Percentiles rank a stretch among this genome's conserved stretches.
Evolutionary conservation across 139 green algal species (phyloP).

Genomic region (Picochlorum sp.): DNA sequence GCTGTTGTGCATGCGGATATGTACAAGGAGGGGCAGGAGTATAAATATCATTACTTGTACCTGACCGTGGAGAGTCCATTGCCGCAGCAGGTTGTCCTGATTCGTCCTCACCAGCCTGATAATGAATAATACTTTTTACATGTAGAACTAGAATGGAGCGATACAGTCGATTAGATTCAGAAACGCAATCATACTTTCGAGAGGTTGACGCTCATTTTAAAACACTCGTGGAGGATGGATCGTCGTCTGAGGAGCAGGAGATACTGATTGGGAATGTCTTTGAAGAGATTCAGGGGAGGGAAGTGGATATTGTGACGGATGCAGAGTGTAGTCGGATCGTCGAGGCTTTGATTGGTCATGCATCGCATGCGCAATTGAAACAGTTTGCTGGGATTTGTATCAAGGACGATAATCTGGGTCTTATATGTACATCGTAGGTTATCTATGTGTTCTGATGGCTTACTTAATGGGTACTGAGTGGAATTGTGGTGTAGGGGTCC

Average conservation of each 20-base stretch:
- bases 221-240: slow-evolving; percentile 38
- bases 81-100: slow-evolving; percentile 33
- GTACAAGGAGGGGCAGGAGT: slow-evolving; percentile 57
- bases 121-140: background rate
- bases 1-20: slow-evolving; percentile 77
- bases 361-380: slow-evolving; percentile 10
- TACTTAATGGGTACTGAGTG: too few species aligned
- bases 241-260: slow-evolving; percentile 32
- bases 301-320: slow-evolving; percentile 22
- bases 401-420: slow-evolving; percentile 24
- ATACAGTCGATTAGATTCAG: slow-evolving; percentile 8
- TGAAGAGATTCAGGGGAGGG: slow-evolving; percentile 39
- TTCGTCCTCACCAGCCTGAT: slow-evolving; percentile 5
- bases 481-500: slow-evolving; percentile 37
- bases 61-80: slow-evolving; percentile 53
- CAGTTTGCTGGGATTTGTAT: slow-evolving; percentile 16
- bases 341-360: slow-evolving; percentile 49
- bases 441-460: background rate
- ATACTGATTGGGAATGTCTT: slow-evolving; percentile 59
- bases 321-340: slow-evolving; percentile 49
- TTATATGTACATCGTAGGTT: slow-evolving; percentile 24
- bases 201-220: slow-evolving; percentile 47
- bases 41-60: slow-evolving; percentile 76
- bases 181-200: slow-evolving; percentile 24
- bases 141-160: background rate